Conservation (phyloP, 768 basidiomycete species). For the Leccinum rimulosum region DNA sequence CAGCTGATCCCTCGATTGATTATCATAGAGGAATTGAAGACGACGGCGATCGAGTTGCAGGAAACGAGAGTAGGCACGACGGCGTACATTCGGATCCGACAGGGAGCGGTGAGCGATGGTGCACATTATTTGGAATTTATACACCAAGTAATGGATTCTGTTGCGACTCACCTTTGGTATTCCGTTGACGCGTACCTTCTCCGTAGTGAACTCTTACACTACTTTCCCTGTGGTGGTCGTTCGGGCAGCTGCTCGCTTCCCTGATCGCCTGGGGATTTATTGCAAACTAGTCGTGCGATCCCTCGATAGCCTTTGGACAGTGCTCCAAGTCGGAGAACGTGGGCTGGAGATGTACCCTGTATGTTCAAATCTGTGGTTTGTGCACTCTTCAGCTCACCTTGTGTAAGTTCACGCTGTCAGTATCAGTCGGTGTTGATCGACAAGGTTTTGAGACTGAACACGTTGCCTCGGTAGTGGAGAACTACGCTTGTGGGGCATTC, state of each 20-base stretch:
- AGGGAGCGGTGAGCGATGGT: conserved; percentile 13
- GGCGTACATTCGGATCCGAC: too few species aligned
- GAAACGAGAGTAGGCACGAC: too few species aligned
- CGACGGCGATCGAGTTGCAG: too few species aligned
- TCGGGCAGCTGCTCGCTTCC: conserved; percentile 49
- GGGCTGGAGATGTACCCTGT: conserved; percentile 62
- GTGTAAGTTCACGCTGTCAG: conserved; percentile 42
- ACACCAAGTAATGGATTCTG: conserved; percentile 30
- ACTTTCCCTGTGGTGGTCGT: conserved; percentile 54
- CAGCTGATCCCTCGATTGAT: too few species aligned
- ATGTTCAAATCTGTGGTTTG: conserved; percentile 1
- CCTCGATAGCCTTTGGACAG: conserved; percentile 31
- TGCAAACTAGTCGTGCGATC: conserved; percentile 50
- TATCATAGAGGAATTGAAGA: too few species aligned
- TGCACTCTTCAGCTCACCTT: neutral
- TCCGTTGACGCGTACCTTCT: neutral
- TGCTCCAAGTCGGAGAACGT: conserved; percentile 51
- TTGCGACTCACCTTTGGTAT: neutral
- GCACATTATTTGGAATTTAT: conserved; percentile 46
- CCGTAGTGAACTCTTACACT: conserved; percentile 52
- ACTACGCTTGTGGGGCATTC: conserved; percentile 51
- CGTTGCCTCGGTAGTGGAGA: conserved; percentile 33
- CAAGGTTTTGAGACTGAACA: conserved; percentile 2
- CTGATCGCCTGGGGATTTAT: conserved; percentile 56
- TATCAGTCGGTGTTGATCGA: conserved; percentile 1